These are phyloP conservation scores for Chloranthus sessilifolius DNA, from an alignment of 164 flowering plant genomes.

Conservation along the genomic window DNA sequence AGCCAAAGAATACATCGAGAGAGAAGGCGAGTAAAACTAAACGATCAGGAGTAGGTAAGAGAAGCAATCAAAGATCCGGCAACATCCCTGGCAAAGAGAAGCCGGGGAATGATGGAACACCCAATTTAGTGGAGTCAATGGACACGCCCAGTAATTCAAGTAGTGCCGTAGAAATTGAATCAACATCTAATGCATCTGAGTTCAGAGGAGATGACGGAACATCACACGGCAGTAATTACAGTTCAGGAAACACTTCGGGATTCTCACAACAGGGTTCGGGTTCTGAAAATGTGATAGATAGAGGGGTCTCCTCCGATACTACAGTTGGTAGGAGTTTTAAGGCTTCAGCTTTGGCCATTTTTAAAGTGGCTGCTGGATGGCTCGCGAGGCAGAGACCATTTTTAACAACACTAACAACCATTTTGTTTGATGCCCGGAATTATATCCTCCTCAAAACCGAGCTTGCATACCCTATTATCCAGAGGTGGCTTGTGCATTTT, in stretches of 20 bases:
- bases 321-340: constrained; percentile 27
- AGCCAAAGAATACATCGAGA: constrained; percentile 11
- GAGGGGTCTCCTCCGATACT: constrained; percentile 22
- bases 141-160: constrained; percentile 15
- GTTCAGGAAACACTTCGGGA: constrained; percentile 13
- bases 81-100: constrained; percentile 26
- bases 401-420: constrained; percentile 23
- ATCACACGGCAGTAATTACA: constrained; percentile 9
- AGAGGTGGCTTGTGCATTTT: constrained; percentile 55
- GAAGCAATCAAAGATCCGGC: constrained; percentile 26
- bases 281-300: constrained; percentile 21
- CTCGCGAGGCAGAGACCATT: constrained; percentile 51
- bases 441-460: constrained; percentile 37
- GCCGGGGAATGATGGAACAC: constrained; percentile 20
- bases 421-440: constrained; percentile 28
- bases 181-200: constrained; percentile 21
- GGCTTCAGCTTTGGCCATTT: constrained; percentile 26
- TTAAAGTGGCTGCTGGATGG: constrained; percentile 42
- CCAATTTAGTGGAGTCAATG: constrained; percentile 15
- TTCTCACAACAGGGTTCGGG: constrained; percentile 19
- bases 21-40: constrained; percentile 15
- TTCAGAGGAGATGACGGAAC: constrained; percentile 19
- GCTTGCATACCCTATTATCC: constrained; percentile 52
- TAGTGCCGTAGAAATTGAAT: constrained; percentile 15
- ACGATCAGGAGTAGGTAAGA: constrained; percentile 27